Conservation (phyloP, 306 rosid genomes). For the Fragaria nilgerrensis region DNA sequence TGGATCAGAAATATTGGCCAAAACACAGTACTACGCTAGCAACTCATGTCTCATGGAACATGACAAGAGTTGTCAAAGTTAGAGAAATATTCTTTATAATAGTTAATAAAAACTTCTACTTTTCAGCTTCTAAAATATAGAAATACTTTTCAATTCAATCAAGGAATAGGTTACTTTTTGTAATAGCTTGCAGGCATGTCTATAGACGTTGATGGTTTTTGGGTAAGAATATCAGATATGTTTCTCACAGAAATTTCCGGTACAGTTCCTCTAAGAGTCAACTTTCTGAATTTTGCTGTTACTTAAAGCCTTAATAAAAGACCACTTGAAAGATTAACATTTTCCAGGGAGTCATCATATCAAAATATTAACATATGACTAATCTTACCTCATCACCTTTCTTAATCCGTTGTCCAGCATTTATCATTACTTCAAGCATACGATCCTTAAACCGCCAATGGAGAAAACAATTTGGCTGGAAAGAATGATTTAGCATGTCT, state of each 20-base stretch:
- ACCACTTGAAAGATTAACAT: not conserved
- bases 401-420: slow-evolving; percentile 80
- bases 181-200: not conserved
- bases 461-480: slow-evolving; percentile 86
- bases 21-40: not conserved
- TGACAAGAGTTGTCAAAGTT: not conserved
- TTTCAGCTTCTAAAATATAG: not conserved
- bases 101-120: not conserved
- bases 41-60: not conserved
- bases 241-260: not conserved
- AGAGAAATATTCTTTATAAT: not conserved
- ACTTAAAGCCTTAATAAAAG: not conserved
- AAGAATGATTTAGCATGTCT: slow-evolving; percentile 98
- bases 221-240: not conserved
- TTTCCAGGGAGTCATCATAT: slow-evolving; percentile 17
- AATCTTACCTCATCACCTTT: slow-evolving; percentile 85
- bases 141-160: not conserved
- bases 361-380: slow-evolving; percentile 17
- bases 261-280: not conserved
- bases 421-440: slow-evolving; percentile 97
- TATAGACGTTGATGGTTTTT: not conserved
- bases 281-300: not conserved
- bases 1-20: not conserved
- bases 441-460: slow-evolving; percentile 98
- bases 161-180: not conserved